Conservation (phyloP, 1,139 yeast species). For the Arxiozyma bovina region DNA sequence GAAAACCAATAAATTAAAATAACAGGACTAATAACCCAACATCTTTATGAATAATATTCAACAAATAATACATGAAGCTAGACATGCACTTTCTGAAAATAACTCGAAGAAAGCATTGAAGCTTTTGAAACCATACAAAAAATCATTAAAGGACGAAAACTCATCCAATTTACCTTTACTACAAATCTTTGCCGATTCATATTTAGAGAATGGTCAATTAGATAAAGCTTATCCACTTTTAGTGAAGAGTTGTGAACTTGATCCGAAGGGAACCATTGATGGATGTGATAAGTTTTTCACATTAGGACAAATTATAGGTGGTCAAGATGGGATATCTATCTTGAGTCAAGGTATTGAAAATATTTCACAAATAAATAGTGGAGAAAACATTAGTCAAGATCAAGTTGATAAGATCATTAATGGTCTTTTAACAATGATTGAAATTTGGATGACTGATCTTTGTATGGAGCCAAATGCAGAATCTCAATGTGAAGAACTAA, state of each 20-base stretch:
- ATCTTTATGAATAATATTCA: conserved; percentile 16
- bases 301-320: conserved; percentile 87
- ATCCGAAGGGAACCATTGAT: conserved; percentile 55
- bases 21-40: no score
- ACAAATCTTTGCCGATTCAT: conserved; percentile 61
- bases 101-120: conserved; percentile 37
- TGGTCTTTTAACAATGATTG: conserved; percentile 79
- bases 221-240: conserved; percentile 67
- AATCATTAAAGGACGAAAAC: conserved; percentile 23
- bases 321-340: conserved; percentile 59
- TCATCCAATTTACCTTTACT: conserved; percentile 29
- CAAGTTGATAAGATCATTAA: conserved; percentile 45
- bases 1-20: no score
- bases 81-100: conserved; percentile 30
- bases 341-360: conserved; percentile 55
- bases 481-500: conserved; percentile 61
- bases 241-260: conserved; percentile 56
- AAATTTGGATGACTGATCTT: conserved; percentile 98
- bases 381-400: conserved; percentile 30
- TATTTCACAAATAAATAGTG: conserved; percentile 30
- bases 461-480: conserved; percentile 94
- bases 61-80: conserved; percentile 27
- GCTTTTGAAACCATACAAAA: conserved; percentile 32
- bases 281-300: conserved; percentile 73
- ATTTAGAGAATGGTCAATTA: conserved; percentile 68